Evolutionary conservation across 306 rosid genomes (phyloP).

Genomic region (Lathyrus tuberosus): DNA sequence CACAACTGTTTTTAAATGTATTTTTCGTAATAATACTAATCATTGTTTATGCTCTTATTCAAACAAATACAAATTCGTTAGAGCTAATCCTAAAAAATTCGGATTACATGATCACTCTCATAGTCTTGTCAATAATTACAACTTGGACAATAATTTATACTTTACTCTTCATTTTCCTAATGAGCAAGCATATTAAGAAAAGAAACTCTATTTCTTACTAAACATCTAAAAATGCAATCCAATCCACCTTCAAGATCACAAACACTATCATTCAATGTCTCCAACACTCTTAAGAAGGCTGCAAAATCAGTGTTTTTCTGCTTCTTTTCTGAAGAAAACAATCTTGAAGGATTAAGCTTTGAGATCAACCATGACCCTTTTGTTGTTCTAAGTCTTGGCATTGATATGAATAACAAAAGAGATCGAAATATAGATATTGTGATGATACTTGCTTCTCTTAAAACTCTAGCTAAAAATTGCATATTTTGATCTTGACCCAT

Average conservation of each 20-base stretch:
- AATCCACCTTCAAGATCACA: slow-evolving; percentile 46
- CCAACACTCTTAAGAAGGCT: slow-evolving; percentile 39
- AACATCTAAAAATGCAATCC: slow-evolving; percentile 56
- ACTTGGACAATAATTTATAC: no score
- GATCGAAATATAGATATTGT: slow-evolving; percentile 55
- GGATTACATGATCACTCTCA: no score
- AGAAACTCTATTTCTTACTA: slow-evolving; percentile 73
- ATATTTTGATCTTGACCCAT: slow-evolving; percentile 46
- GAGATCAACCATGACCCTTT: slow-evolving; percentile 55
- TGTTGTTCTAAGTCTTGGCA: slow-evolving; percentile 40
- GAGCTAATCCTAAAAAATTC: no score
- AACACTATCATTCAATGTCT: slow-evolving; percentile 47
- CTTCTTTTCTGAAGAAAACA: slow-evolving; percentile 49
- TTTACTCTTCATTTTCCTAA: not conserved
- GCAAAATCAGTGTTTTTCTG: slow-evolving; percentile 40
- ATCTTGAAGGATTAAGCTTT: slow-evolving; percentile 46
- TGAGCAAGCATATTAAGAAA: slow-evolving; percentile 67
- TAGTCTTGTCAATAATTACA: no score
- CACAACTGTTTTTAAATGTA: no score
- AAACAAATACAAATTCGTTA: no score
- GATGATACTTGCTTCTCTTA: slow-evolving; percentile 55
- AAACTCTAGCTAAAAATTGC: slow-evolving; percentile 35
- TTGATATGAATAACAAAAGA: slow-evolving; percentile 53
- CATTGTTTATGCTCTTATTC: no score
- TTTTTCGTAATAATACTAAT: no score